Percentiles rank a stretch among this genome's conserved stretches.
Evolutionary conservation across 106 monocot species (phyloP).

Genomic region (Dendrobium nobile): DNA sequence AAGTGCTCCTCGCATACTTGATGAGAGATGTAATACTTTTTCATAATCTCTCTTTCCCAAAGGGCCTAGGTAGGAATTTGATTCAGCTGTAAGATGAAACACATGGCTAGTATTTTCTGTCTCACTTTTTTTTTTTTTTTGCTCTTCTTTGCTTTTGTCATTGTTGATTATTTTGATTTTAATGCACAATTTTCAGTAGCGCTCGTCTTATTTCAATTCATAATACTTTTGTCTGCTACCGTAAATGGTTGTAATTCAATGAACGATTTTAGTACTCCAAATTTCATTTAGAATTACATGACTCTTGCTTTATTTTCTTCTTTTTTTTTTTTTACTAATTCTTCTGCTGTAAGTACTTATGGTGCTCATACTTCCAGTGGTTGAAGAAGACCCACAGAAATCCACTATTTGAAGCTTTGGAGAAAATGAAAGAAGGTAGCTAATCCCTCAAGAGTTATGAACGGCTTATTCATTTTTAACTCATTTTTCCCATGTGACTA

Average conservation of each 20-base stretch:
- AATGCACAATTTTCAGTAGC: background rate
- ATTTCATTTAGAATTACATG: background rate
- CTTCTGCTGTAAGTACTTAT: background rate
- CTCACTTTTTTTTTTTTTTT: no score
- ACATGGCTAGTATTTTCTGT: no score
- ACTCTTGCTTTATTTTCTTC: background rate
- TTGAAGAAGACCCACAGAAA: slow-evolving; percentile 86
- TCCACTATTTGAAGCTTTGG: slow-evolving; percentile 84
- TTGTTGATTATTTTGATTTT: background rate
- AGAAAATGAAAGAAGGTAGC: slow-evolving; percentile 99
- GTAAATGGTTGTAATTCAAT: background rate
- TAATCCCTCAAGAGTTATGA: background rate
- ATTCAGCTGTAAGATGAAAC: no score
- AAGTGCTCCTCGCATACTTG: no score
- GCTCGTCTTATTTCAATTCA: background rate
- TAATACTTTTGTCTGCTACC: background rate
- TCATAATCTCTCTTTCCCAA: no score
- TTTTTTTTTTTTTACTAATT: background rate
- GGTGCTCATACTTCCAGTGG: slow-evolving; percentile 52
- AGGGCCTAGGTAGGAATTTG: no score
- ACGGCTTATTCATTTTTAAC: background rate
- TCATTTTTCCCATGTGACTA: background rate
- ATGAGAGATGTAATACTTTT: no score
- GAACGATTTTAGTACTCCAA: background rate
- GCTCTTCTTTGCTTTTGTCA: background rate